A percentile compares a stretch with the other conserved stretches of the same genome.
Conservation (phyloP, 768 basidiomycete genomes). For the Russula earlei region DNA sequence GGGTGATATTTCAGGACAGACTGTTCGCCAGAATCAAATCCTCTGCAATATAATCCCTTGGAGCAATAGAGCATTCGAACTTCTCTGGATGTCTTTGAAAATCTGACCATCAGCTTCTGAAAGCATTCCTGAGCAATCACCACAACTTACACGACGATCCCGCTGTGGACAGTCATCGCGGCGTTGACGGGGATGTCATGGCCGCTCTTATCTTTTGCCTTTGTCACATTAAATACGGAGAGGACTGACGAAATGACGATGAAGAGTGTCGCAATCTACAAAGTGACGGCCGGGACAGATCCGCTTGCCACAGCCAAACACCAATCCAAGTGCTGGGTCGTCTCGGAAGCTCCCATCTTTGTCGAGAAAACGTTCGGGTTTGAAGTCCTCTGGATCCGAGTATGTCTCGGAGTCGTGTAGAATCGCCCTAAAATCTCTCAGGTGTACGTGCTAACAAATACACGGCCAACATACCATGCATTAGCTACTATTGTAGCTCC, state of each 20-base stretch:
- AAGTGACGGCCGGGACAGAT: conserved; percentile 17
- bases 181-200: neutral
- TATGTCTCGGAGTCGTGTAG: conserved; percentile 35
- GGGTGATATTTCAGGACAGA: neutral
- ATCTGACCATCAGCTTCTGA: neutral
- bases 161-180: neutral
- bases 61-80: conserved; percentile 9
- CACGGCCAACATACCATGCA: neutral
- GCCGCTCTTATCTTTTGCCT: conserved; percentile 1
- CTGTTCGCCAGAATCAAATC: conserved; percentile 1
- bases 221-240: neutral
- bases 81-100: neutral
- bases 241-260: neutral
- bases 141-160: neutral
- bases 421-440: conserved; percentile 14
- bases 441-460: neutral
- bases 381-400: conserved; percentile 25
- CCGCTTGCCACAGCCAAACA: conserved; percentile 19
- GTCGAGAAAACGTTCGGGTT: conserved; percentile 35
- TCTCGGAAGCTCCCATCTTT: conserved; percentile 7
- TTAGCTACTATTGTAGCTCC: conserved; percentile 4
- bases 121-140: neutral
- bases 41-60: conserved; percentile 3
- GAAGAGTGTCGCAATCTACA: neutral
- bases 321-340: neutral